Evolutionary conservation across 2,329 filamentous ascomycete species (phyloP), one percentile per base, ranked within the genome.

Genomic region (Stemphylium vesicarium): DNA sequence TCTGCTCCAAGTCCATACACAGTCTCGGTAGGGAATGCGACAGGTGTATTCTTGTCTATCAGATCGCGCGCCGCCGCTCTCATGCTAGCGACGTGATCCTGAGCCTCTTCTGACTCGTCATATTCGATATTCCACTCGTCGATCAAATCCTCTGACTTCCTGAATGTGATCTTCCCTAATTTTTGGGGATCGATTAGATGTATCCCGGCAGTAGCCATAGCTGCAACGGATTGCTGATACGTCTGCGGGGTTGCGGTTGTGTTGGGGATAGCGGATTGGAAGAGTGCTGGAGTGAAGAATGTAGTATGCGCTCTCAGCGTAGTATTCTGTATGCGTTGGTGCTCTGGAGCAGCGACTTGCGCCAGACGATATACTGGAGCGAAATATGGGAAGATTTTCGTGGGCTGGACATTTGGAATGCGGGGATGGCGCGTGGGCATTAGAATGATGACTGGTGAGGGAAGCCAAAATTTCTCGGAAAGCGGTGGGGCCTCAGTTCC

Each of bases 1-100:
- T 98, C 95, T 12, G 95, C 95, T n/a, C 92, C 95, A 7, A 99
- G 83, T 0, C 95, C 95, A 73, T 99, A 99, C 0, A 99, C 95
- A 0, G 95, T 99, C 78, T 99, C 95, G 0, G 95, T 99, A 0
- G 95, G 95, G 72, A 99, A 99, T 1, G 91, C 95, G 42, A 99
- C 92, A 4, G 95, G 95, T 3, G 84, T 83, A 70, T 91, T 83
- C 46, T 83, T 87, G 15, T 81, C 81, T 46, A 81, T 84, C 32
- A 96, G 80, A 60, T 87, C 82, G 11, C 81, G 72, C 2, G 90
- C 91, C 1, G 91, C 91, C 50, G 86, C 79, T 53, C 80, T 77
- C 33, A 96, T 81, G 52, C 81, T 77, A 32, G 79, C 75, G 3
- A 49, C 49, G 45, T 79, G 77, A 63, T 85, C 83, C 2, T 84